Conservation (phyloP, 2,329 filamentous ascomycete genomes). For the Aschersonia sp. region DNA sequence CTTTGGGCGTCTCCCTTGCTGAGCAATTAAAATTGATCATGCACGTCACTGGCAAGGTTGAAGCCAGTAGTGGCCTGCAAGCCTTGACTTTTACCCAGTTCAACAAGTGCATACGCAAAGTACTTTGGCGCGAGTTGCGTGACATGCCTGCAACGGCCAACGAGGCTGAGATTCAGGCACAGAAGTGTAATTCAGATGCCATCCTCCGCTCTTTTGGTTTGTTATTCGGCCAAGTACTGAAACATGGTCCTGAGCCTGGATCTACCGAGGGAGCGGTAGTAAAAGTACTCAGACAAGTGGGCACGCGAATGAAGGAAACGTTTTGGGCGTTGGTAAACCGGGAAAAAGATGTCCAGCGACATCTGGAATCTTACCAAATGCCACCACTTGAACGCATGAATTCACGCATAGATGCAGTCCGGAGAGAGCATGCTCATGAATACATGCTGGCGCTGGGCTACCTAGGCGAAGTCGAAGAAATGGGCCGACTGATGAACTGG, state of each 20-base stretch:
- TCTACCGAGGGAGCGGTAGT: neutral
- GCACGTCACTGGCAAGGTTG: constrained; percentile 14
- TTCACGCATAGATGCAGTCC: constrained; percentile 17
- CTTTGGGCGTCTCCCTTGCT: constrained; percentile 12
- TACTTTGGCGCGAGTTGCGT: constrained; percentile 9
- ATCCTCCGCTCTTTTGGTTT: neutral
- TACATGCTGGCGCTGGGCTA: constrained; percentile 51
- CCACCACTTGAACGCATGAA: constrained; percentile 18
- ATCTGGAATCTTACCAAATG: constrained; percentile 9
- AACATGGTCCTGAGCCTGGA: neutral
- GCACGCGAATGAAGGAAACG: constrained; percentile 11
- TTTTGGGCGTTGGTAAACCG: constrained; percentile 12
- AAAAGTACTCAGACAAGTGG: constrained; percentile 8
- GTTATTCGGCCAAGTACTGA: neutral
- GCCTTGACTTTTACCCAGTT: constrained; percentile 9
- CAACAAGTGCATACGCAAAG: constrained; percentile 9
- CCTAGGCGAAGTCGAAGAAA: constrained; percentile 42
- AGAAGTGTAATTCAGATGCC: neutral
- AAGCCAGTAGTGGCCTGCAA: constrained; percentile 10
- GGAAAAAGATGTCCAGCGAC: constrained; percentile 9
- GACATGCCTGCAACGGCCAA: constrained; percentile 4
- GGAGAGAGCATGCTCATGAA: constrained; percentile 29
- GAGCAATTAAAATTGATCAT: constrained; percentile 16
- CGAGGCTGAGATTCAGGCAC: neutral
- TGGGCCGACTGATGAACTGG: constrained; percentile 45